Evolutionary conservation across 2,329 filamentous ascomycete genomes (phyloP).

Genomic region (Xylariales sp.): DNA sequence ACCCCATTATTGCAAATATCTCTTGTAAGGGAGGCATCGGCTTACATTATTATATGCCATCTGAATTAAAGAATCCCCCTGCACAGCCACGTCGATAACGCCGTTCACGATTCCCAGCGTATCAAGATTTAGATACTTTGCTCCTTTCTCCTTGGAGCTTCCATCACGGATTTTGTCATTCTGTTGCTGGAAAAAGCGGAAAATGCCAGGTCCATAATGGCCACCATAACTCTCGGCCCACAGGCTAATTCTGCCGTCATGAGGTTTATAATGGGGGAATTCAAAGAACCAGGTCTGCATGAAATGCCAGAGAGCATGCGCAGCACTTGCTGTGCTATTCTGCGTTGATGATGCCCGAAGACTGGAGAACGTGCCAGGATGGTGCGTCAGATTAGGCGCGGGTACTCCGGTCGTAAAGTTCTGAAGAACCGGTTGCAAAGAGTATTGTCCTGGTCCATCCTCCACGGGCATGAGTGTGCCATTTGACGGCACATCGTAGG

Average conservation of each 20-base stretch:
- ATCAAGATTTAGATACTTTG: conserved; percentile 25
- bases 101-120: conserved; percentile 54
- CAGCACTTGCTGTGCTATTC: conserved; percentile 44
- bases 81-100: conserved; percentile 43
- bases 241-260: conserved; percentile 49
- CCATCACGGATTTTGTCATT: conserved; percentile 26
- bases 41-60: conserved; percentile 41
- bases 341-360: conserved; percentile 38
- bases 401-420: conserved; percentile 32
- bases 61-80: conserved; percentile 37
- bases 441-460: conserved; percentile 13
- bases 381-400: conserved; percentile 30
- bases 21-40: no score
- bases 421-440: conserved; percentile 12
- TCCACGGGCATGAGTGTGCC: conserved; percentile 40
- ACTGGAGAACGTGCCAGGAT: conserved; percentile 52
- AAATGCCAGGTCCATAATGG: conserved; percentile 26
- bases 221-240: conserved; percentile 29
- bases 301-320: conserved; percentile 57
- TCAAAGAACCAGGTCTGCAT: conserved; percentile 51
- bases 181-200: conserved; percentile 24
- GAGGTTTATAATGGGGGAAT: conserved; percentile 52
- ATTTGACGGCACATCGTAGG: conserved; percentile 56
- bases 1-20: no score
- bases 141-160: conserved; percentile 19